These are phyloP conservation scores for Saccharum spontaneum DNA, from an alignment of 176 grass and related monocot species.

Conservation along the genomic window DNA sequence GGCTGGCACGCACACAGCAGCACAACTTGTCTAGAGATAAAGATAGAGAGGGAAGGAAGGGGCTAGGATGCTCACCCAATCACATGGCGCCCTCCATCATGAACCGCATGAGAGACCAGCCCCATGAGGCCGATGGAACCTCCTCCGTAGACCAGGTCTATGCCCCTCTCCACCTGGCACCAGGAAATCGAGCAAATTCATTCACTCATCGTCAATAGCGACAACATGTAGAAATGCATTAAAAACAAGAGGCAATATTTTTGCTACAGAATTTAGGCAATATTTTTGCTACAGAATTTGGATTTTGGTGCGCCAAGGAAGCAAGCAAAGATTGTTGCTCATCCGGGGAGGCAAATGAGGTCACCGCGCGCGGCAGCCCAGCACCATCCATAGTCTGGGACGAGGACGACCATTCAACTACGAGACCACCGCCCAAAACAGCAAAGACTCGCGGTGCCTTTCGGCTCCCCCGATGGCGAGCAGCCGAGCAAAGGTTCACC, in stretches of 20 bases:
- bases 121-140: conserved; percentile 98
- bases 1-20: conserved; percentile 38
- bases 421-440: not conserved
- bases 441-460: conserved; percentile 14
- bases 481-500: not conserved
- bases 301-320: not conserved
- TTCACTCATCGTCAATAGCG: not conserved
- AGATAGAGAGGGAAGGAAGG: not conserved
- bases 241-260: not conserved
- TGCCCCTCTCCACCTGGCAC: conserved; percentile 87
- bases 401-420: not conserved
- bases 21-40: not conserved
- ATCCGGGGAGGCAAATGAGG: conserved; percentile 30
- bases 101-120: conserved; percentile 90
- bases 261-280: not conserved
- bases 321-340: conserved; percentile 19
- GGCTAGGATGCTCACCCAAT: conserved; percentile 64
- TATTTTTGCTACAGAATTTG: not conserved
- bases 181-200: conserved; percentile 5
- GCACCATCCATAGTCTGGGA: not conserved
- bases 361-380: conserved; percentile 27
- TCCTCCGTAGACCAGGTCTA: conserved; percentile 96
- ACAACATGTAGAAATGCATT: not conserved
- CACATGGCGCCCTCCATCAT: conserved; percentile 97
- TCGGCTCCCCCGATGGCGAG: conserved; percentile 14